Base-by-base conservation (phyloP, 768 basidiomycete genomes). In the Pleurotus djamor region DNA sequence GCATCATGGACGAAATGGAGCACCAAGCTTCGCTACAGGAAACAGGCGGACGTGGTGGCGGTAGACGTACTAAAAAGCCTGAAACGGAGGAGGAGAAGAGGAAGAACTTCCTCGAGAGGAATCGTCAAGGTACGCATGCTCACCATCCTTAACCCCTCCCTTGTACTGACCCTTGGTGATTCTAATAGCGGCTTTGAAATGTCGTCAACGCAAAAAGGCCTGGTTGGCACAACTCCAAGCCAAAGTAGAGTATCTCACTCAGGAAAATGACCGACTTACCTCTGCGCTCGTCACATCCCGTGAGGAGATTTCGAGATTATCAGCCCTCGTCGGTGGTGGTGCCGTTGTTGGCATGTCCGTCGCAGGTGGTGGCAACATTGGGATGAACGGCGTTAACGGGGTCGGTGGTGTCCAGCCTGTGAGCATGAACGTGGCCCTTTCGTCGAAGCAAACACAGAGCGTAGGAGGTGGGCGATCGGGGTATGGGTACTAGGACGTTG, bases 21-120 rank as follows among this genome's bases (percentile, higher is more conserved):
- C 57, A 2, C 57, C 59, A 16, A 49, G 69, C 10, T 64, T 67
- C 1, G n/a, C 8, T 10, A 69, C 63, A 17, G 43, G 33, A 38
- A 55, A 63, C 14, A 49, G 60, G 2, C 59, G 60, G 41, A 60
- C 64, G 32, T 65, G 64, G 14, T 4, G 54, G 54, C 1, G 54
- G 54, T 17, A 37, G 54, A 17, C 37, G 54, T 34, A 63, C 67
- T 14, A 94, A 91, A 73, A 94, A 89, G 68, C 91, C 90, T 21
- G 94, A 97, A 79, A 98, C 96, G 0, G 97, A 99, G 71, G 97
- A 98, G 72, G 97, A 98, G 70, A 99, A 99, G 74, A 82, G 97
- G 44, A 87, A 84, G 74, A 98, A 98, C 74, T 98, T 99, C 74
- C 76, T 99, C 61, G 97, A 98, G 73, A 82, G 97, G 61, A 99